These are phyloP conservation scores for Candida sithepensis DNA, from an alignment of 805 yeast genomes.

Conservation along the genomic window DNA sequence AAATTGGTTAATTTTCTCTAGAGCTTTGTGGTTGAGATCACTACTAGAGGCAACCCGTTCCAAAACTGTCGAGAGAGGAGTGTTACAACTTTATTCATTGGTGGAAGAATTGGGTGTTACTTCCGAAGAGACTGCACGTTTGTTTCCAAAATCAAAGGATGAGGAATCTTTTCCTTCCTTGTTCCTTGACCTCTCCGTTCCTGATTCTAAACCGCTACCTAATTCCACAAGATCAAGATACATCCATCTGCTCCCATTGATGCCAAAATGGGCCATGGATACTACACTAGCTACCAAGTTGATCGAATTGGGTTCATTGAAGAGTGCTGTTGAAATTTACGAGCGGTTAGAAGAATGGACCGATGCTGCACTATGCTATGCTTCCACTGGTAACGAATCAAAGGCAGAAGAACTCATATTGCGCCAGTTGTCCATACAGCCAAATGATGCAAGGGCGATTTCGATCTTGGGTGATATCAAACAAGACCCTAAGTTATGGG, in stretches of 20 bases:
- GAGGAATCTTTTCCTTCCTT: slow-evolving; percentile 23
- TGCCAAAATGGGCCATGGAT: slow-evolving; percentile 87
- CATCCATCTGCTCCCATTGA: slow-evolving; percentile 68
- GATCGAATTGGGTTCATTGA: slow-evolving; percentile 78
- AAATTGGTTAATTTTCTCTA: slow-evolving; percentile 75
- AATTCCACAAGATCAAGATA: slow-evolving; percentile 58
- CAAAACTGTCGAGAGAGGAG: slow-evolving; percentile 89
- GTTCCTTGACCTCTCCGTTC: slow-evolving; percentile 14
- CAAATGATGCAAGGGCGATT: slow-evolving; percentile 78
- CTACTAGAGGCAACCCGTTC: slow-evolving; percentile 74
- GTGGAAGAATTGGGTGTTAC: slow-evolving; percentile 83
- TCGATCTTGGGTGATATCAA: slow-evolving; percentile 83
- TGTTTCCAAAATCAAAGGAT: slow-evolving; percentile 42
- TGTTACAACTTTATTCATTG: slow-evolving; percentile 85
- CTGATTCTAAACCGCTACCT: slow-evolving; percentile 32
- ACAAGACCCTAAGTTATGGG: slow-evolving; percentile 75
- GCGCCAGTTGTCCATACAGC: slow-evolving; percentile 49
- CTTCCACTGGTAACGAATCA: slow-evolving; percentile 71
- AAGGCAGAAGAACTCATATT: slow-evolving; percentile 61
- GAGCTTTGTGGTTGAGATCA: slow-evolving; percentile 90
- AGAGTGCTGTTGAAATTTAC: slow-evolving; percentile 86
- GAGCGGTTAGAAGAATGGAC: slow-evolving; percentile 70
- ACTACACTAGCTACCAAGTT: slow-evolving; percentile 78
- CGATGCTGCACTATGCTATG: slow-evolving; percentile 88
- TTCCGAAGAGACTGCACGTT: slow-evolving; percentile 46